Percentiles rank a stretch among this genome's conserved stretches.
Conservation (phyloP, 257 asterid genomes). For the Nicotiana paniculata region DNA sequence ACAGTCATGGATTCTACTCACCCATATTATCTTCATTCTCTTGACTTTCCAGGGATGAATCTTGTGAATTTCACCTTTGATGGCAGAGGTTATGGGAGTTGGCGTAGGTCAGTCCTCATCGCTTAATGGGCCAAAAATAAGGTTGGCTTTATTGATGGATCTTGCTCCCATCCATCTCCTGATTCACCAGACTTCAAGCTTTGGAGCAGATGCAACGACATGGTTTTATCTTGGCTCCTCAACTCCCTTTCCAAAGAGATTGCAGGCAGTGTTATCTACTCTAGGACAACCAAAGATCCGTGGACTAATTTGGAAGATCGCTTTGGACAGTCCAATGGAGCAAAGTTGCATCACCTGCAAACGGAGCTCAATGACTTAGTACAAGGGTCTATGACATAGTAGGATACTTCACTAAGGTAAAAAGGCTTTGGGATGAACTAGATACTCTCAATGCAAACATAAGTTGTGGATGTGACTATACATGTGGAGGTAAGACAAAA, state of each 20-base stretch:
- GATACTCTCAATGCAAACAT: neutral
- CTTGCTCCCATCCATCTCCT: neutral
- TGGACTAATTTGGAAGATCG: neutral
- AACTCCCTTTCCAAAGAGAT: neutral
- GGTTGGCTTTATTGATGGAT: neutral
- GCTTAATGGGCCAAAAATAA: neutral
- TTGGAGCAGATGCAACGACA: neutral
- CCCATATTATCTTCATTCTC: neutral
- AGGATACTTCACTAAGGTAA: neutral
- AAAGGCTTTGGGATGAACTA: neutral
- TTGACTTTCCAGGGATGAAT: no score
- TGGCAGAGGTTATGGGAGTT: neutral
- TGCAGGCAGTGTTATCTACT: neutral
- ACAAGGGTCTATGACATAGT: neutral
- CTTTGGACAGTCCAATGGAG: neutral
- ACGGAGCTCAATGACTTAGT: neutral
- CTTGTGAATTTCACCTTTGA: neutral
- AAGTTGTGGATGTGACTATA: neutral
- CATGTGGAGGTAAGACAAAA: neutral
- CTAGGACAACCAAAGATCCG: neutral
- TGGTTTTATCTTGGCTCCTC: neutral
- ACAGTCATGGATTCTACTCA: neutral
- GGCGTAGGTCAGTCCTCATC: neutral
- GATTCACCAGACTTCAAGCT: no score
- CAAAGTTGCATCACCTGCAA: neutral